Percentiles rank a stretch among this genome's conserved stretches.
Evolutionary conservation across 495 filamentous ascomycete genomes (phyloP).

Genomic region (Alectoria sarmentosa): DNA sequence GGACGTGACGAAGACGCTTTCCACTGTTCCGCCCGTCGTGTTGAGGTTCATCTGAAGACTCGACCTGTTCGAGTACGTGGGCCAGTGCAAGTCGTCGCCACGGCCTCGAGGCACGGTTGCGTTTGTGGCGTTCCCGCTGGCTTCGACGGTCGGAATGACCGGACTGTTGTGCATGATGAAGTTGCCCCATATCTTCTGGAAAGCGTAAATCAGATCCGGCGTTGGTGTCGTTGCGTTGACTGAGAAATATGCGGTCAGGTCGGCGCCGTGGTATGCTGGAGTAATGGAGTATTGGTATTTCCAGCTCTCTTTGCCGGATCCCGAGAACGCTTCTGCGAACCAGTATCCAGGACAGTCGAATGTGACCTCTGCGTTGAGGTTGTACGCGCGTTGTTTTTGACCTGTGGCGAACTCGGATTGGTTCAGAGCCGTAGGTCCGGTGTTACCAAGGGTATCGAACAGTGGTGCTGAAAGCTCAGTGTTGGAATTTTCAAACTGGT

Average conservation of each 20-base stretch:
- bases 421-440: conserved; percentile 40
- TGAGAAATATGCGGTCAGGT: conserved; percentile 47
- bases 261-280: conserved; percentile 47
- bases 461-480: conserved; percentile 22
- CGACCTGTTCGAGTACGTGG: conserved; percentile 27
- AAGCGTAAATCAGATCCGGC: conserved; percentile 21
- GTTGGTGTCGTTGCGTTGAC: conserved; percentile 17
- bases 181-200: conserved; percentile 35
- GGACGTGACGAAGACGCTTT: not conserved
- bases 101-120: not conserved
- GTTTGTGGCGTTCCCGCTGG: not conserved
- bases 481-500: conserved; percentile 31
- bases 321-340: conserved; percentile 48
- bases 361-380: conserved; percentile 52
- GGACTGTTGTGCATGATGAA: conserved; percentile 48
- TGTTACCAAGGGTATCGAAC: conserved; percentile 38
- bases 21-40: conserved; percentile 38
- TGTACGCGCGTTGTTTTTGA: conserved; percentile 43
- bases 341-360: conserved; percentile 55
- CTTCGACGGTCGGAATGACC: conserved; percentile 4
- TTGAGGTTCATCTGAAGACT: conserved; percentile 46
- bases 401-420: conserved; percentile 39
- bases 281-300: conserved; percentile 55
- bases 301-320: conserved; percentile 33
- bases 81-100: conserved; percentile 24